Evolutionary conservation across 805 yeast genomes (phyloP).

Genomic region (Scheffersomyces spartinae): DNA sequence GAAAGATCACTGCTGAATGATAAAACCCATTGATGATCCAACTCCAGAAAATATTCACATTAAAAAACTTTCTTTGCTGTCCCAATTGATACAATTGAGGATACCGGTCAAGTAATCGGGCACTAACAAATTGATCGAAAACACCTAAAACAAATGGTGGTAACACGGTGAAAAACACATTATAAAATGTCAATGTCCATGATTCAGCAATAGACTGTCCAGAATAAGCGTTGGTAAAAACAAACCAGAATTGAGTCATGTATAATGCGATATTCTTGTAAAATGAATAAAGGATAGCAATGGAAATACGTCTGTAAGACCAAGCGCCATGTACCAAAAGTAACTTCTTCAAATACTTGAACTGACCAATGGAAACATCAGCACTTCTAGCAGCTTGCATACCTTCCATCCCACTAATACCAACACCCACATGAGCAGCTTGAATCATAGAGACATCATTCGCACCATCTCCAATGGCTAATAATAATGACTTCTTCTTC

Average conservation of each 20-base stretch:
- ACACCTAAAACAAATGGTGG: conserved; percentile 97
- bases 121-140: conserved; percentile 91
- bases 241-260: conserved; percentile 98
- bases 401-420: conserved; percentile 98
- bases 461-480: conserved; percentile 99
- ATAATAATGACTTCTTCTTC: conserved; percentile 52
- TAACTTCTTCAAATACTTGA: conserved; percentile 71
- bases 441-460: conserved; percentile 98
- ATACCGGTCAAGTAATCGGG: conserved; percentile 78
- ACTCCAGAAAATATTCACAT: conserved; percentile 89
- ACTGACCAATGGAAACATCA: conserved; percentile 94
- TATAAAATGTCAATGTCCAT: conserved; percentile 95
- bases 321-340: conserved; percentile 93
- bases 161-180: conserved; percentile 84
- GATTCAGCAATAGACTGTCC: conserved; percentile 96
- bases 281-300: conserved; percentile 87
- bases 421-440: conserved; percentile 98
- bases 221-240: conserved; percentile 80
- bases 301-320: conserved; percentile 92
- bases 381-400: conserved; percentile 99
- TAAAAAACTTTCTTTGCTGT: conserved; percentile 78
- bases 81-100: conserved; percentile 91
- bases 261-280: conserved; percentile 92
- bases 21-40: conserved; percentile 95
- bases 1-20: conserved; percentile 78